Base-by-base conservation (phyloP, 371 early-diverging fungal genomes). In the Mucor irregularis region DNA sequence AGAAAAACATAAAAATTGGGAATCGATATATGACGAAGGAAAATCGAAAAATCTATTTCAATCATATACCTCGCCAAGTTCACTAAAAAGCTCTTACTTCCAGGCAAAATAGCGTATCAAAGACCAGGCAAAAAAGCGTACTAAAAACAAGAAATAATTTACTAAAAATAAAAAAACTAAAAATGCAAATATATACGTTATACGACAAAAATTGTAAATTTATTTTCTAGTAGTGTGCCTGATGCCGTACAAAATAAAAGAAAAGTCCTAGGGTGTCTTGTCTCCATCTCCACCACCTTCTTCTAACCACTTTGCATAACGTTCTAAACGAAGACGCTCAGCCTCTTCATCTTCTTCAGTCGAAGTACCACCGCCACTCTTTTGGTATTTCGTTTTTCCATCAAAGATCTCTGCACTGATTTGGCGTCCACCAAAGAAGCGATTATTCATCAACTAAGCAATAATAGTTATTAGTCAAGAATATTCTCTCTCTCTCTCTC, bases 351-450 rank as follows among this genome's bases (percentile, higher is more conserved):
- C 90, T 5, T 79, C 81, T 51, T 89, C 81, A 26, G 73, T 72
- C n/a, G 39, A 39, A 22, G 67, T 58, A 13, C 72, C 61, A 47
- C 60, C 58, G 17, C 78, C 76, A 38, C 80, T 66, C 64, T 75
- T 75, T 71, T 86, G 63, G 59, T 85, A 82, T 69, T 76, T 78
- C 1, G 78, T 73, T 45, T 89, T 89, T 0, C 96, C 96, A 65
- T 93, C 90, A 61, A 81, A 90, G 17, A 93, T 75, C 22, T 83
- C 82, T 8, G 96, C 94, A n/a, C 72, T 76, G 25, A 97, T 83
- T 49, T 85, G 82, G 21, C 86, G 81, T 1, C 94, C 95, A 30
- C 86, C 93, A 84, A 96, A 96, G 68, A 82, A 95, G 4, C 98
- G 84, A 7, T 92, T 91, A 50, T 94, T 86, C 93, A 96, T 95